These are phyloP conservation scores for Ophiostoma perfectum DNA, from an alignment of 2,329 filamentous ascomycete species.

Conservation along the genomic window DNA sequence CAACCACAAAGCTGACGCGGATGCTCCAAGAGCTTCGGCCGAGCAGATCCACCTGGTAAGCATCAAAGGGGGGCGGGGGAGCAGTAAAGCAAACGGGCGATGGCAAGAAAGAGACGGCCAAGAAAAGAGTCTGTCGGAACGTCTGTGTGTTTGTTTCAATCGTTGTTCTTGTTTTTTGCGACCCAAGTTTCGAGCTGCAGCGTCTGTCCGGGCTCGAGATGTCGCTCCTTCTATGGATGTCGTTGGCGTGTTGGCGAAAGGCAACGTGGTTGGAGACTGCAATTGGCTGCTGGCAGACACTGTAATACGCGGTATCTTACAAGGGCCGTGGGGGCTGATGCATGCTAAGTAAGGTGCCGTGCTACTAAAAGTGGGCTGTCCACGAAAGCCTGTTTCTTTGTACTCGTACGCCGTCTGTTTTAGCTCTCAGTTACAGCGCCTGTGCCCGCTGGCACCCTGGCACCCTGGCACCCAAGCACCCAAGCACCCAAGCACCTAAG, in stretches of 20 bases:
- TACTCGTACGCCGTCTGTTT: background rate
- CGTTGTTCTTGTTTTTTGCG: background rate
- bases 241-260: constrained; percentile 1
- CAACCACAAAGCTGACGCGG: constrained; percentile 14
- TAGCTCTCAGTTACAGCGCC: background rate
- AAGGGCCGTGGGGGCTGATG: background rate
- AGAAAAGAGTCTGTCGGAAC: background rate
- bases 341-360: background rate
- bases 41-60: constrained; percentile 14
- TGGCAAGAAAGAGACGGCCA: background rate
- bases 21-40: constrained; percentile 21
- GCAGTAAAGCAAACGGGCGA: background rate
- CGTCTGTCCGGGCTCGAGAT: background rate
- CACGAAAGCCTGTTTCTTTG: background rate
- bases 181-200: background rate
- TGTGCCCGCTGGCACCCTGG: background rate
- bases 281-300: background rate
- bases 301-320: background rate
- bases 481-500: too few relatives aligned
- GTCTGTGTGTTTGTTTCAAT: background rate
- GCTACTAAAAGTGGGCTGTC: background rate
- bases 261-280: constrained; percentile 12
- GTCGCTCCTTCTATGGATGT: background rate
- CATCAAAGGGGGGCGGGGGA: constrained; percentile 14
- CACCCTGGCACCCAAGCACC: too few relatives aligned